A percentile compares a stretch with the other conserved stretches of the same genome.
Conservation (phyloP, 1,284 basidiomycete species). For the Gymnopus androsaceus region DNA sequence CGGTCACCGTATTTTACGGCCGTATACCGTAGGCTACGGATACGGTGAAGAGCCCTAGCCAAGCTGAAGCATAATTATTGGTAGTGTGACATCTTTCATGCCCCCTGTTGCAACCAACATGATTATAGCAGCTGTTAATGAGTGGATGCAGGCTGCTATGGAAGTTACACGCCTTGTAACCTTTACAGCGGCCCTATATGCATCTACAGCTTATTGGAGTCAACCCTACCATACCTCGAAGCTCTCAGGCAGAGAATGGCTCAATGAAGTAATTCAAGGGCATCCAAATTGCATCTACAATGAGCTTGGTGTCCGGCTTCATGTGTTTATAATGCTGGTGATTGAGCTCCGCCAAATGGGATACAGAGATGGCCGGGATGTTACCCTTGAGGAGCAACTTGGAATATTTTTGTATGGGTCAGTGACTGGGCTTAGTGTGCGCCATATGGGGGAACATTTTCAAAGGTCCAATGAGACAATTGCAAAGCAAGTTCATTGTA, state of each 20-base stretch:
- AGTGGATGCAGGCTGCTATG: background rate
- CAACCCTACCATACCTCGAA: constrained; percentile 23
- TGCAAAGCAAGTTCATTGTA: constrained; percentile 8
- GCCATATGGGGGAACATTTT: constrained; percentile 33
- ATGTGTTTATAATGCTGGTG: constrained; percentile 29
- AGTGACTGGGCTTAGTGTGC: constrained; percentile 30
- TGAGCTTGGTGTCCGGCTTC: constrained; percentile 27
- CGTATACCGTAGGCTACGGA: too few relatives aligned
- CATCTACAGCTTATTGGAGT: constrained; percentile 24
- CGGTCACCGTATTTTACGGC: too few relatives aligned
- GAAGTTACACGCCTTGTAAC: background rate
- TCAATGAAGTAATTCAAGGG: constrained; percentile 31
- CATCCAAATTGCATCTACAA: constrained; percentile 28
- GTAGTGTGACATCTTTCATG: too few relatives aligned
- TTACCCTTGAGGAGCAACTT: constrained; percentile 11
- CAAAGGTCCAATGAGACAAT: constrained; percentile 26
- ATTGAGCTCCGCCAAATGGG: background rate
- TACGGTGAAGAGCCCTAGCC: too few relatives aligned
- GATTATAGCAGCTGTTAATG: background rate
- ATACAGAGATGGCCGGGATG: background rate
- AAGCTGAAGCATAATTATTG: too few relatives aligned
- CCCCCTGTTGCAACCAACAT: background rate
- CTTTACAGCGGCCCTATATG: constrained; percentile 10
- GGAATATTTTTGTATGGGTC: constrained; percentile 31
- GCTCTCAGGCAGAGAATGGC: constrained; percentile 30